These are phyloP conservation scores for Stagonosporopsis chrysanthemi DNA, from an alignment of 2,329 filamentous ascomycete species.

Conservation along the genomic window DNA sequence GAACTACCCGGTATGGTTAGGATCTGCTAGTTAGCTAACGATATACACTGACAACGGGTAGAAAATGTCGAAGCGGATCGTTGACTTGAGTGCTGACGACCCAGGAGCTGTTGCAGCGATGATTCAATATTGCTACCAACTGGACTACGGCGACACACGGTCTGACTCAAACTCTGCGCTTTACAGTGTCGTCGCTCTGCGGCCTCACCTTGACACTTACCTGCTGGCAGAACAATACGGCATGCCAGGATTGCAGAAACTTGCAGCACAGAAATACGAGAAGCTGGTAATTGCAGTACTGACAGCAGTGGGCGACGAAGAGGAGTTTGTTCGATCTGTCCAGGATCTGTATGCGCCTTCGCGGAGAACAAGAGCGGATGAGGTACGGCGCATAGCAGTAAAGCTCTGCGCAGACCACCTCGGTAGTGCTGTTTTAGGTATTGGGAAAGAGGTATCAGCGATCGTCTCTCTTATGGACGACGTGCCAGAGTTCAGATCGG, in stretches of 20 bases:
- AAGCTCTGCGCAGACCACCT: constrained; percentile 42
- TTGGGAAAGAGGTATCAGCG: constrained; percentile 34
- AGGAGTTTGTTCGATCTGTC: constrained; percentile 35
- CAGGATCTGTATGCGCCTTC: constrained; percentile 37
- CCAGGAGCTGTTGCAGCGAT: constrained; percentile 43
- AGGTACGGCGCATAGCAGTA: constrained; percentile 30
- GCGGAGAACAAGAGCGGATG: constrained; percentile 31
- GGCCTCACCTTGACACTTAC: constrained; percentile 39
- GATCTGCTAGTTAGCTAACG: background rate
- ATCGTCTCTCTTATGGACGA: constrained; percentile 41
- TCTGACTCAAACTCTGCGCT: constrained; percentile 26
- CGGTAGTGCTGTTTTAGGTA: constrained; percentile 38
- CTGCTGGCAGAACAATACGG: constrained; percentile 41
- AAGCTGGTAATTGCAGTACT: constrained; percentile 30
- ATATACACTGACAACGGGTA: constrained; percentile 19
- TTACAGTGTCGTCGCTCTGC: constrained; percentile 32
- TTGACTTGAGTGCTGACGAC: constrained; percentile 43
- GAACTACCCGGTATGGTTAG: constrained; percentile 27
- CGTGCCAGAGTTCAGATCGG: constrained; percentile 40
- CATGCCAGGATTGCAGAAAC: constrained; percentile 33
- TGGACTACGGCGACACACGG: constrained; percentile 40
- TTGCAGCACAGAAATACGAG: constrained; percentile 40
- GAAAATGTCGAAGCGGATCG: constrained; percentile 35
- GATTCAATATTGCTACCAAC: constrained; percentile 45
- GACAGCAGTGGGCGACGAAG: constrained; percentile 34